Base-by-base conservation (phyloP, 768 basidiomycete species). In the Cystobasidium tubakii region DNA sequence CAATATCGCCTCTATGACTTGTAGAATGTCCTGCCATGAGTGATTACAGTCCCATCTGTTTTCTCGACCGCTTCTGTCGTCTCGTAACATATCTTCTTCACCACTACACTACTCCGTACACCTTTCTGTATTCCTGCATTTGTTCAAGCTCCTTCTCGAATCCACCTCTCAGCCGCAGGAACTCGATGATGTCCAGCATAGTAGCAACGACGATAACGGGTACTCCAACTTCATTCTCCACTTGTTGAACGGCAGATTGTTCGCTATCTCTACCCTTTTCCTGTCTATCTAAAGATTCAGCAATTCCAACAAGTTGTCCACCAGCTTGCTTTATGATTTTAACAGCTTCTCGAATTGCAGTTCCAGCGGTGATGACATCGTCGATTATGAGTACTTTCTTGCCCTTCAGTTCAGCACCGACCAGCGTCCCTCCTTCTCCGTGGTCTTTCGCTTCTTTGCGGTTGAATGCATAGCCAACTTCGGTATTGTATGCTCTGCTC, bases 381-480 rank as follows among this genome's bases (percentile, higher is more conserved):
- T 99, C 95, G 39, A 98, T 84, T 55, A 98, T 86, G 64, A 98
- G 86, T 1, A 98, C 90, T 63, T 85, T 84, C 80, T 90, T 88
- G 27, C 89, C 91, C 66, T 85, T 83, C n/a, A 96, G 85, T 1
- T 89, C 83, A 1, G 89, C 88, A 25, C 95, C 96, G 75, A 99
- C 92, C 80, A 95, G 86, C 63, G 85, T 84, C 0, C 95, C 95
- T 2, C 96, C 95, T 81, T 99, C 95, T 2, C 95, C 95, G 78
- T 99, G 95, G 76, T 90, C 90, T 81, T 99, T 99, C 27, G 84
- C 88, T 81, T 99, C 95, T 82, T 99, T 99, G 60, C 95, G 86
- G 80, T 97, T 93, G 78, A 93, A 96, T 25, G 90, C 89, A 77
- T 91, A 91, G 0, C 90, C 91, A 33, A 93, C 87, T 39, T 85